phyloP scores from a whole-genome alignment of 2,329 filamentous ascomycete species.

The Corinectria fuckeliana region DNA sequence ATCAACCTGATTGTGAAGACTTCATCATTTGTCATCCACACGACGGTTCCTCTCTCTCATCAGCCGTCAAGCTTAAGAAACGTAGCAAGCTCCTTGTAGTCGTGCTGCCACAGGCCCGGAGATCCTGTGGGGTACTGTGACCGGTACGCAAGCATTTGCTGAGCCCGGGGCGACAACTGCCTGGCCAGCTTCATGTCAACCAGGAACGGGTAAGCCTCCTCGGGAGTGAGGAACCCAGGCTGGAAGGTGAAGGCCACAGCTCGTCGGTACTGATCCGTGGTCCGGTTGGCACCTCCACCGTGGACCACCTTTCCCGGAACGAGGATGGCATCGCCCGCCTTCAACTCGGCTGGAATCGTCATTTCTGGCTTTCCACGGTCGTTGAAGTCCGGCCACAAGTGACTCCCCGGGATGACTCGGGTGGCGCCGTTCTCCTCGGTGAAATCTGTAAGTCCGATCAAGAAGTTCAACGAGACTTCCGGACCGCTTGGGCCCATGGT shows the following conservation, averaged over 20 bases:
- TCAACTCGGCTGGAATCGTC: background rate
- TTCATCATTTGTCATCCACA: too few relatives aligned
- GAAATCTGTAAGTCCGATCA: background rate
- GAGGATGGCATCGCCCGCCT: background rate
- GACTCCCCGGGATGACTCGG: background rate
- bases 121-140: background rate
- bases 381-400: background rate
- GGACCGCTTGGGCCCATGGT: background rate
- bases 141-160: background rate
- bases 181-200: background rate
- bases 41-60: too few relatives aligned
- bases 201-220: background rate
- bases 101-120: background rate
- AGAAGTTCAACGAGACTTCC: background rate
- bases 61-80: background rate
- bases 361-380: background rate
- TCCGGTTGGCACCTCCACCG: background rate
- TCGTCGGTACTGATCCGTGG: background rate
- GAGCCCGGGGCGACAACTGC: background rate
- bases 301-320: background rate
- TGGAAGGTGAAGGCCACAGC: background rate
- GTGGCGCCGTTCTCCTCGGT: background rate
- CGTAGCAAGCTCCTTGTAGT: background rate
- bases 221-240: background rate
- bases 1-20: too few relatives aligned